A percentile compares a stretch with the other conserved stretches of the same genome.
phyloP scores from a whole-genome alignment of 768 basidiomycete genomes.

The Agrocybe praecox region DNA sequence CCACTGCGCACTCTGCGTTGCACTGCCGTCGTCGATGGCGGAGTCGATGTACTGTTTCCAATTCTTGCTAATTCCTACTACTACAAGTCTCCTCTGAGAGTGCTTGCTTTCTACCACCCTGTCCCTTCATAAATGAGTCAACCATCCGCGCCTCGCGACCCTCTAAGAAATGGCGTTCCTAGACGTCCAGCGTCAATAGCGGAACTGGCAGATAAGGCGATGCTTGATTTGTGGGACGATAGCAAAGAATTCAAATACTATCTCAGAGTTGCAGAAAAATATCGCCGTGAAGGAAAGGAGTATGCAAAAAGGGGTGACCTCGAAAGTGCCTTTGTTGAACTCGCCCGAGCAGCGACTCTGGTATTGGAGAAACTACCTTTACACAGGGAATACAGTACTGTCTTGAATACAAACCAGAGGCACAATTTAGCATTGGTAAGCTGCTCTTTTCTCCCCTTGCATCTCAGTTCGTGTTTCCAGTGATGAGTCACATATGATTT shows the following conservation, averaged over 20 bases:
- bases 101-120: not conserved
- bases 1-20: no score
- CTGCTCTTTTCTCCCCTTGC: constrained; percentile 1
- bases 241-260: constrained; percentile 64
- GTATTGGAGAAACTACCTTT: constrained; percentile 79
- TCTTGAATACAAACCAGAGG: constrained; percentile 60
- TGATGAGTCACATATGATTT: no score
- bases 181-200: constrained; percentile 59
- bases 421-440: constrained; percentile 72
- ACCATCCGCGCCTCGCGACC: not conserved
- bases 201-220: constrained; percentile 66
- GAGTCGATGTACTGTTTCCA: no score
- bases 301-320: constrained; percentile 53
- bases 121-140: not conserved
- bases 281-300: constrained; percentile 56
- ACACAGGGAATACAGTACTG: constrained; percentile 63
- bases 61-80: no score
- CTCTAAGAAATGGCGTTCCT: not conserved
- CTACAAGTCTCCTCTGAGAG: no score
- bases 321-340: constrained; percentile 72
- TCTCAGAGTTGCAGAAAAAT: constrained; percentile 65
- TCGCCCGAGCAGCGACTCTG: constrained; percentile 74
- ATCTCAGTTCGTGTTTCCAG: not conserved
- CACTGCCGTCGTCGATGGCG: no score
- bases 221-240: constrained; percentile 57